Evolutionary conservation across 495 filamentous ascomycete species (phyloP).

Genomic region (Talaromyces ruber): DNA sequence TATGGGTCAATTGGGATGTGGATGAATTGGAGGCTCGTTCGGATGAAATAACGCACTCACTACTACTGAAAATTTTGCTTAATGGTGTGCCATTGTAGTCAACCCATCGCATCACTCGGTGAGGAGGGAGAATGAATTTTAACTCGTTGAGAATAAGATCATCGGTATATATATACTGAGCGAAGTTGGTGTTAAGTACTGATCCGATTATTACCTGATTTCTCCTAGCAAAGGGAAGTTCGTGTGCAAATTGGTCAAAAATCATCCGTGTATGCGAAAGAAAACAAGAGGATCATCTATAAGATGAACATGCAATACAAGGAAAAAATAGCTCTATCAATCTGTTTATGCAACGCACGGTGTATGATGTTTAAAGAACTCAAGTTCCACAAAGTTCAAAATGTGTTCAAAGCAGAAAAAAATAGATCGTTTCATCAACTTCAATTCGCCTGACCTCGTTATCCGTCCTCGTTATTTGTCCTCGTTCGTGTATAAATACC

Average conservation of each 20-base stretch:
- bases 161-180: not conserved
- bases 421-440: not conserved
- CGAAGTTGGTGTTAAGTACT: not conserved
- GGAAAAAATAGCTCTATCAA: not conserved
- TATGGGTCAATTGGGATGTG: constrained; percentile 43
- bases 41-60: constrained; percentile 25
- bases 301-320: not conserved
- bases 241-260: not conserved
- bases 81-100: not conserved
- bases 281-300: not conserved
- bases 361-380: not conserved
- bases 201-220: not conserved
- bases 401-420: not conserved
- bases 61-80: not conserved
- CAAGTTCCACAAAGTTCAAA: not conserved
- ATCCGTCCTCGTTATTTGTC: not conserved
- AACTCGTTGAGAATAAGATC: not conserved
- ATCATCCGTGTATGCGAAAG: not conserved
- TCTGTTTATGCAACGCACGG: not conserved
- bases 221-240: not conserved
- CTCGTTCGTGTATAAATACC: not conserved
- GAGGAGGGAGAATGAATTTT: no score
- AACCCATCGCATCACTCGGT: no score
- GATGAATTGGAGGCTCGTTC: constrained; percentile 47
- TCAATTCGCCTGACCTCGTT: not conserved